A percentile compares a stretch with the other conserved stretches of the same genome.
Conservation (phyloP, 352 stramenopile genomes). For the Aphanomyces stellatus region DNA sequence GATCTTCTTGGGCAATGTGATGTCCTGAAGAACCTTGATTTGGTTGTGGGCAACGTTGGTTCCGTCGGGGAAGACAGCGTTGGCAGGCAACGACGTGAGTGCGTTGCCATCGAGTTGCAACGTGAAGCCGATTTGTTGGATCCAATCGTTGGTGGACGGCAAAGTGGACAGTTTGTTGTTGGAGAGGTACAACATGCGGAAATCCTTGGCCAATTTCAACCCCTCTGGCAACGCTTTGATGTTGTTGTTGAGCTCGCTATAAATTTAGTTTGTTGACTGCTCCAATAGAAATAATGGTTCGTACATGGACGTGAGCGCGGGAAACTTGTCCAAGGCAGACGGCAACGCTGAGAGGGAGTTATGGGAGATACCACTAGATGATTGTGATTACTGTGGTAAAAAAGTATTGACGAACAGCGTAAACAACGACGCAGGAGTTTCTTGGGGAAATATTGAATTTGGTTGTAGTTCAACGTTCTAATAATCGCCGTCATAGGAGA, state of each 20-base stretch:
- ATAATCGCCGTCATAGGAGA: background rate
- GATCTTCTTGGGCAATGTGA: background rate
- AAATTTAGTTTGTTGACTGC: background rate
- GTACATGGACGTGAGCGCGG: background rate
- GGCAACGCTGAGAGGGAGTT: background rate
- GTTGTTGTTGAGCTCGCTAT: conserved; percentile 10
- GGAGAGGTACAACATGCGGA: conserved; percentile 11
- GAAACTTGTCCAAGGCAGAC: background rate
- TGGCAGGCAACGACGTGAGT: background rate
- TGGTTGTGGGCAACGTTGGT: background rate
- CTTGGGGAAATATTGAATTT: conserved; percentile 3
- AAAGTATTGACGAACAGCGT: background rate
- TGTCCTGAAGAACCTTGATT: background rate
- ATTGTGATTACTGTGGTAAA: background rate
- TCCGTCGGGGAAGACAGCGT: background rate
- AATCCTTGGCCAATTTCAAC: background rate
- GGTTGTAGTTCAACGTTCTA: conserved; percentile 2
- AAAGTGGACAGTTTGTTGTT: background rate
- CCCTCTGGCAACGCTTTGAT: conserved; percentile 3
- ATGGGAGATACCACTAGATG: background rate
- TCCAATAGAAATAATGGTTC: background rate
- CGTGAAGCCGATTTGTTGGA: background rate
- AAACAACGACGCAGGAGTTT: background rate
- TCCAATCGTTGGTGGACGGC: background rate
- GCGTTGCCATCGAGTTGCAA: conserved; percentile 1